Conservation (phyloP, 768 basidiomycete species). For the Ramaria sp. region DNA sequence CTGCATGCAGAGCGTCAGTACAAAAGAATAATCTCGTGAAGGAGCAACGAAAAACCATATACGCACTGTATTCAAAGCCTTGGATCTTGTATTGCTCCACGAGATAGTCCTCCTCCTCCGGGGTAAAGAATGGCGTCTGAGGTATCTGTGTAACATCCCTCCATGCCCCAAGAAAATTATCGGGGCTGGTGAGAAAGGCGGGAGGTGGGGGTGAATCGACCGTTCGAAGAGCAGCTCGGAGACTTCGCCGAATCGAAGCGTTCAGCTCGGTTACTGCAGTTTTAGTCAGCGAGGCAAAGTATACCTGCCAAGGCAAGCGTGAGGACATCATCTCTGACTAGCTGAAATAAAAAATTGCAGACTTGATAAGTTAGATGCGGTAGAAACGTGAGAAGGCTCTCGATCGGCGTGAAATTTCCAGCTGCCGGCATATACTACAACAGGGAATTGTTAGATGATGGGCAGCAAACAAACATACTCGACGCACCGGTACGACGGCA, state of each 20-base stretch:
- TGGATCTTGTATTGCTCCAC: conserved; percentile 48
- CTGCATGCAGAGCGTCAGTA: conserved; percentile 21
- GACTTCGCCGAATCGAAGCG: conserved; percentile 40
- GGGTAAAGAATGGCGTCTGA: conserved; percentile 46
- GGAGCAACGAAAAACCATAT: background rate
- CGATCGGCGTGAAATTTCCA: conserved; percentile 36
- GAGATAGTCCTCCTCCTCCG: conserved; percentile 59
- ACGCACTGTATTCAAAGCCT: conserved; percentile 53
- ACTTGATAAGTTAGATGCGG: conserved; percentile 43
- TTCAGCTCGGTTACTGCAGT: conserved; percentile 46
- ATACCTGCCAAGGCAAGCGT: conserved; percentile 25
- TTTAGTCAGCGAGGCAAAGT: conserved; percentile 40
- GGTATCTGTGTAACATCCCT: conserved; percentile 35
- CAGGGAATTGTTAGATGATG: background rate
- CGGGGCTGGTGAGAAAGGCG: conserved; percentile 37
- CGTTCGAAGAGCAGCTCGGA: conserved; percentile 46
- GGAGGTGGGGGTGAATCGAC: conserved; percentile 46
- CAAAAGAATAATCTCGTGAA: too few species aligned
- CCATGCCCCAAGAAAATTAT: conserved; percentile 46
- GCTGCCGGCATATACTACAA: conserved; percentile 47
- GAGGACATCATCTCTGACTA: background rate
- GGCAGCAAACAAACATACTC: background rate
- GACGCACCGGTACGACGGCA: conserved; percentile 46
- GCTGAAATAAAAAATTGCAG: background rate
- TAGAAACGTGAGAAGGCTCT: conserved; percentile 28